Evolutionary conservation across 1,139 yeast genomes (phyloP), one percentile per base, ranked within the genome.

Genomic region (Hyphopichia wangnamkhiaoensis): DNA sequence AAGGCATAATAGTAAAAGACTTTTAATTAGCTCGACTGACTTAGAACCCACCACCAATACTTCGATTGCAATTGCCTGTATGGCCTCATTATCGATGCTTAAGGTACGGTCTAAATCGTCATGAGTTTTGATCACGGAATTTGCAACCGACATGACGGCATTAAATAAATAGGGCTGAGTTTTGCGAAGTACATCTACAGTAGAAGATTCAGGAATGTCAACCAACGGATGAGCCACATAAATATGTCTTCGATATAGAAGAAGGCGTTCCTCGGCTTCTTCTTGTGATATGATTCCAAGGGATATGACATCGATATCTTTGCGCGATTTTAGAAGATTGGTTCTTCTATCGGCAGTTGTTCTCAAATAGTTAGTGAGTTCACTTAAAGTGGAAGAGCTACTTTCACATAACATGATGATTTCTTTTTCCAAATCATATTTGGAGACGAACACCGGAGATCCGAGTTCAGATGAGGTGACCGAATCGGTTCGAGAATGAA

Each of bases 21-120:
- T 66, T 55, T 84, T 82, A 31, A 88, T 63, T 37, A 88, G 62
- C 54, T 87, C 93, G 18, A 82, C 65, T 6, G 83, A 76, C 61
- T 87, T 89, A 41, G 79, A 71, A n/a, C 96, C 95, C 18, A 76
- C 69, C 12, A 84, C 73, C 63, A 88, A 63, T 7, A 84, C 75
- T 50, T 87, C 91, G 36, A 74, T 71, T 3, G 84, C 66, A 1
- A 87, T 59, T 7, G 81, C 61, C 48, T 75, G 74, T 25, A 82
- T 68, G 1, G 89, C 83, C 39, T 76, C 70, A 41, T 76, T 77
- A 49, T 84, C 89, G 16, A 87, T 59, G 19, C 43, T 44, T 31
- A 68, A 54, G 19, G 64, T 54, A 56, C 61, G 56, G 69, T 61
- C 58, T 2, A 54, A 43, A 29, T 65, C 58, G 2, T 64, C 60